Conservation (phyloP, 768 basidiomycete species). For the Tephrocybe sp. region DNA sequence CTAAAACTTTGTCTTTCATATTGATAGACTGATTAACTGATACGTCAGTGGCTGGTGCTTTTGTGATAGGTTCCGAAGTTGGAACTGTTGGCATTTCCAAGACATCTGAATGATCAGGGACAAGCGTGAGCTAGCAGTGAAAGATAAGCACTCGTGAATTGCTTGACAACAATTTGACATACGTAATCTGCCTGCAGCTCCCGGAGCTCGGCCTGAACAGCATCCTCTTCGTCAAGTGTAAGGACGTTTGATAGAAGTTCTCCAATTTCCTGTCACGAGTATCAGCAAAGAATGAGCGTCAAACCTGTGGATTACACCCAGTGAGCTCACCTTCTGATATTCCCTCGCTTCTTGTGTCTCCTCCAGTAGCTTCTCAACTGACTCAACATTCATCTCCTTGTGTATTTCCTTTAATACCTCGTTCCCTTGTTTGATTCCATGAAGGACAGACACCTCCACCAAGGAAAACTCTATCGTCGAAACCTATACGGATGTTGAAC, state of each 20-base stretch:
- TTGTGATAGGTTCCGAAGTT: slow-evolving; percentile 36
- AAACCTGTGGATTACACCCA: background rate
- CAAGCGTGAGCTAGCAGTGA: slow-evolving; percentile 24
- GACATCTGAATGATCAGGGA: slow-evolving; percentile 21
- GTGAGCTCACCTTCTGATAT: slow-evolving; percentile 71
- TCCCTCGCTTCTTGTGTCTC: slow-evolving; percentile 91
- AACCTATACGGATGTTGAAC: slow-evolving; percentile 52
- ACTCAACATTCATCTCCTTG: slow-evolving; percentile 87
- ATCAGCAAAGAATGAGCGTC: slow-evolving; percentile 2
- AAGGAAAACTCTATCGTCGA: slow-evolving; percentile 96
- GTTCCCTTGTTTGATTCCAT: slow-evolving; percentile 91
- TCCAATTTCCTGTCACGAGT: slow-evolving; percentile 89
- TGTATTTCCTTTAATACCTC: slow-evolving; percentile 93
- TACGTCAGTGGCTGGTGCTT: slow-evolving; percentile 24
- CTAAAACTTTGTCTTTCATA: slow-evolving; percentile 27
- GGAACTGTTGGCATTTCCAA: slow-evolving; percentile 57
- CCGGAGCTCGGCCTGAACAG: slow-evolving; percentile 80
- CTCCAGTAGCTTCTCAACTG: slow-evolving; percentile 90
- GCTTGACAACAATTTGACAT: slow-evolving; percentile 21
- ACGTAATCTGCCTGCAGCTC: slow-evolving; percentile 66
- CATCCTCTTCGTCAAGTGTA: slow-evolving; percentile 89
- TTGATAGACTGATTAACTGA: slow-evolving; percentile 5
- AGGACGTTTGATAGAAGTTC: slow-evolving; percentile 82
- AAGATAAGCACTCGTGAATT: slow-evolving; percentile 5
- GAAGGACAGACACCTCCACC: slow-evolving; percentile 87